These are phyloP conservation scores for Chalciporus piperatus DNA, from an alignment of 768 basidiomycete genomes.

Conservation along the genomic window DNA sequence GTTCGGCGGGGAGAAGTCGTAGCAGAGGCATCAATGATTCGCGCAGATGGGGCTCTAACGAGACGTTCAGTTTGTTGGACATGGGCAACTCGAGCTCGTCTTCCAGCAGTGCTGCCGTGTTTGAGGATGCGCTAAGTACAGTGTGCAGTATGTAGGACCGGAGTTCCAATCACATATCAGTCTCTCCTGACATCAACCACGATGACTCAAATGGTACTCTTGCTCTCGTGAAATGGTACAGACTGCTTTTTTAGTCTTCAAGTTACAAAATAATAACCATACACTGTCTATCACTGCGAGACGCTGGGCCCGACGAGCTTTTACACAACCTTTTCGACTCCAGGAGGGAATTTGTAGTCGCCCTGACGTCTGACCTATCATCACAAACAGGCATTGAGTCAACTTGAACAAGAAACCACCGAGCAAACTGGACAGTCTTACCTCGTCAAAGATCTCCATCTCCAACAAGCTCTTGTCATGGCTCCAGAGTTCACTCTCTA, in stretches of 20 bases:
- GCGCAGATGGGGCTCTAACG: constrained; percentile 63
- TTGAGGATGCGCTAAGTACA: no score
- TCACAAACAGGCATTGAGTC: constrained; percentile 11
- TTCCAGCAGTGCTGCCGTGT: no score
- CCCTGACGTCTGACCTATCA: constrained; percentile 65
- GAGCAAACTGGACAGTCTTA: constrained; percentile 27
- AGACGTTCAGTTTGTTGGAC: constrained; percentile 47
- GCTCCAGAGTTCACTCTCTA: constrained; percentile 71
- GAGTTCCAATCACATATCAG: no score
- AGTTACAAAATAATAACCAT: background rate
- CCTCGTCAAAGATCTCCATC: constrained; percentile 86
- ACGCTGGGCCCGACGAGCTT: background rate
- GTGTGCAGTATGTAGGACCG: no score
- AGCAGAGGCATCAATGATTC: constrained; percentile 46
- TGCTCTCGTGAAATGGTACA: background rate
- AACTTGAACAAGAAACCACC: background rate
- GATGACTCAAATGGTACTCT: background rate
- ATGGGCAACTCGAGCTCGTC: background rate
- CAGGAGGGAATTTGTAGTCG: constrained; percentile 58
- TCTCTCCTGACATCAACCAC: no score
- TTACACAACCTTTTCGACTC: constrained; percentile 49
- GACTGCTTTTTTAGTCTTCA: background rate
- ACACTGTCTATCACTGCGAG: background rate
- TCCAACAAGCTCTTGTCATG: constrained; percentile 77
- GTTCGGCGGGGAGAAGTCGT: constrained; percentile 43